Conservation (phyloP, 2,329 filamentous ascomycete species). For the Thielaviopsis euricoi region DNA sequence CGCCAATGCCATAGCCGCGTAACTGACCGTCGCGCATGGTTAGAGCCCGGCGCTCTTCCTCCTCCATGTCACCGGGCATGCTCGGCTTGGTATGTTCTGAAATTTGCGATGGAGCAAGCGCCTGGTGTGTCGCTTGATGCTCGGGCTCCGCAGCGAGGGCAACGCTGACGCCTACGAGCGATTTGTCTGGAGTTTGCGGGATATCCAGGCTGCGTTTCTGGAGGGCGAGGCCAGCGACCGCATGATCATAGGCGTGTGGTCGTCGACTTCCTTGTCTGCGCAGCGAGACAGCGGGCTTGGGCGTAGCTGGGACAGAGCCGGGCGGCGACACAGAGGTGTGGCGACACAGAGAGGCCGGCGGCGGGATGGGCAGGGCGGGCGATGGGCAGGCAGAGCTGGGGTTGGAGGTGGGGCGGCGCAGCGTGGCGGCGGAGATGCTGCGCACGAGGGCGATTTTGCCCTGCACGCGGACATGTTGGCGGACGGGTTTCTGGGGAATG, state of each 20-base stretch:
- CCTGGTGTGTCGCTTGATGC: no score
- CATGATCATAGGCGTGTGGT: conserved; percentile 5
- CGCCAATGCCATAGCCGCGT: conserved; percentile 24
- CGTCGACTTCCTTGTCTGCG: no score
- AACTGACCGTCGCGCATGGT: conserved; percentile 17
- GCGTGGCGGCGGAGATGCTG: conserved; percentile 20
- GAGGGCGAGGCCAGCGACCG: conserved; percentile 11
- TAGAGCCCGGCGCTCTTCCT: not conserved
- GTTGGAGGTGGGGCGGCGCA: conserved; percentile 7
- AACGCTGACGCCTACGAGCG: no score
- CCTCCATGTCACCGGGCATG: not conserved
- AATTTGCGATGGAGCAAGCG: no score
- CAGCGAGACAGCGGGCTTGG: not conserved
- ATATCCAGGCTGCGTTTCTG: no score
- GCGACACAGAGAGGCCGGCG: no score
- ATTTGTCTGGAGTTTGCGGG: no score
- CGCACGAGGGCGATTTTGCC: conserved; percentile 21
- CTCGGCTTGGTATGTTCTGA: no score
- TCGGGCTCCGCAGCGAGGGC: no score
- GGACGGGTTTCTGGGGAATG: conserved; percentile 17
- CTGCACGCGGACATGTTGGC: conserved; percentile 22
- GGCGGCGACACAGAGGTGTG: not conserved
- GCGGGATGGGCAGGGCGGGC: no score
- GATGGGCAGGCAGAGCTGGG: no score
- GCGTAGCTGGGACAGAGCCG: not conserved